Base-by-base conservation (phyloP, 2,329 filamentous ascomycete species). In the Acephala macrosclerotiorum region DNA sequence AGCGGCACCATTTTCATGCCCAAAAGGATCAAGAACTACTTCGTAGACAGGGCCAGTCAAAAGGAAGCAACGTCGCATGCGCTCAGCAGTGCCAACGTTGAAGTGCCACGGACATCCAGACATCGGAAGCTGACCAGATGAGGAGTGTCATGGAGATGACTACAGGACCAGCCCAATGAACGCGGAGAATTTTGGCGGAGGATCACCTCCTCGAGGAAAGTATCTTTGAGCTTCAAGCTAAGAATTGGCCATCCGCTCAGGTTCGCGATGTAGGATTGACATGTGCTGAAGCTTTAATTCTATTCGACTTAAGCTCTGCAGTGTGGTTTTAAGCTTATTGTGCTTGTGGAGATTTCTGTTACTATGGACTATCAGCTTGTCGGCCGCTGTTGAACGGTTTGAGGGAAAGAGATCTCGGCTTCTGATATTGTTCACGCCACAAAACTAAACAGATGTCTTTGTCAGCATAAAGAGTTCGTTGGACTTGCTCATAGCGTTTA, bases 41-140 rank as follows among this genome's bases (percentile, higher is more conserved):
- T 49, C 45, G 45, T 25, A 49, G 20, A 49, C 9, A 49, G n/a
- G 20, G 11, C 45, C 45, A 49, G n/a, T 49, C 4, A 49, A 49
- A 49, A 49, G 20, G 7, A 49, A 42, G 45, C 45, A 49, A 18
- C 45, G 45, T 25, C 45, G 45, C 45, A 49, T 25, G 45, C 45
- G 20, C 20, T 25, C 20, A n/a, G 38, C 38, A 42, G 14, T 42
- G 38, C 38, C 38, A 42, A 42, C 38, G 38, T 49, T 11, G 18
- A 49, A 12, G 7, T 11, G n/a, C 11, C 45, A 22, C 45, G 45
- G n/a, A 49, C n/a, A 49, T 49, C 45, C n/a, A 11, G 11, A 49
- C n/a, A 6, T 49, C n/a, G 45, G 6, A 49, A 20, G 42, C 14
- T 18, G 18, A 47, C 42, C 18, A 49, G 20, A 14, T 22, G 20